Evolutionary conservation across 2,329 filamentous ascomycete genomes (phyloP).

Genomic region (Hortaea werneckii): DNA sequence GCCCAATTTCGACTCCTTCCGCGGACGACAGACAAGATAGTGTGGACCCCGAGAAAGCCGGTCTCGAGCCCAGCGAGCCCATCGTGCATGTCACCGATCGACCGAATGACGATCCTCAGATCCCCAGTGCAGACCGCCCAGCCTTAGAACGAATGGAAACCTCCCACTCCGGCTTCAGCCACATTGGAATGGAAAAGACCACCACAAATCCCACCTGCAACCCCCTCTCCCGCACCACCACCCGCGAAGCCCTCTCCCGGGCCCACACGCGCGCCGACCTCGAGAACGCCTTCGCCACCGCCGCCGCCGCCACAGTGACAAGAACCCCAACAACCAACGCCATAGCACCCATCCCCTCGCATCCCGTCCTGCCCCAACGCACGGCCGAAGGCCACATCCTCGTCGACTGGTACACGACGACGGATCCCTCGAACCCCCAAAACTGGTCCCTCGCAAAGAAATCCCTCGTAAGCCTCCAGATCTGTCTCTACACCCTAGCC

Average conservation of each 20-base stretch:
- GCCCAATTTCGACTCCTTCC: neutral
- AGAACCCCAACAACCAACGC: no score
- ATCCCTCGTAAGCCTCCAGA: constrained; percentile 31
- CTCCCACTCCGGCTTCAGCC: constrained; percentile 5
- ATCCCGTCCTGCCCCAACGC: constrained; percentile 36
- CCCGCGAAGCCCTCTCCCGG: constrained; percentile 26
- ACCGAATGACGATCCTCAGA: neutral
- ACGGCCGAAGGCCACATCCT: constrained; percentile 43
- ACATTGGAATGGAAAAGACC: constrained; percentile 11
- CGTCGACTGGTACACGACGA: constrained; percentile 37
- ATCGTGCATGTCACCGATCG: neutral
- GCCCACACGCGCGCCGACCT: constrained; percentile 31
- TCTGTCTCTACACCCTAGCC: constrained; percentile 48
- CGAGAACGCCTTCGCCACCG: constrained; percentile 27
- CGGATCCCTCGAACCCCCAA: constrained; percentile 22
- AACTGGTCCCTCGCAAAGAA: constrained; percentile 23
- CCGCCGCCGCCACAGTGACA: constrained; percentile 23
- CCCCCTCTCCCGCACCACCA: constrained; percentile 23
- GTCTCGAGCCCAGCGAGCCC: constrained; percentile 10
- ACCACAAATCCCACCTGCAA: constrained; percentile 6
- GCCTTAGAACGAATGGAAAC: constrained; percentile 10
- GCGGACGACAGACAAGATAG: constrained; percentile 1
- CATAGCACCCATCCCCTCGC: constrained; percentile 20
- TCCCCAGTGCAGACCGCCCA: constrained; percentile 2
- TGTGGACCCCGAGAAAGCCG: constrained; percentile 24